phyloP scores from a whole-genome alignment of 2,329 filamentous ascomycete genomes.

The Dothistroma pini region DNA sequence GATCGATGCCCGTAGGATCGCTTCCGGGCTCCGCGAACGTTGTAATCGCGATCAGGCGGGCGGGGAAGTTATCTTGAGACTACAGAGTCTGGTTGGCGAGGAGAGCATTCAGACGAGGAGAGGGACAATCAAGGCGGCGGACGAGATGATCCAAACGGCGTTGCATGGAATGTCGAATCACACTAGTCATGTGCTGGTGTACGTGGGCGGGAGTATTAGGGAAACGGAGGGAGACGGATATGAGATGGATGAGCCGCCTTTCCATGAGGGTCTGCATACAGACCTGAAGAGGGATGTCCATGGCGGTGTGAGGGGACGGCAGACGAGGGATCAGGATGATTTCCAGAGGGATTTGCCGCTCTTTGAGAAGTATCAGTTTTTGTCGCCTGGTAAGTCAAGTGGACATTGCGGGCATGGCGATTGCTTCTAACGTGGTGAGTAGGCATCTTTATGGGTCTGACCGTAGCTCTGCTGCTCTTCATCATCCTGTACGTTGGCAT shows the following conservation, averaged over 20 bases:
- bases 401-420: not conserved
- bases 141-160: not conserved
- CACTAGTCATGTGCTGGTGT: conserved; percentile 18
- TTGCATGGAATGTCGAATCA: conserved; percentile 4
- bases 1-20: conserved; percentile 36
- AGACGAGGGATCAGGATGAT: conserved; percentile 17
- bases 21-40: not conserved
- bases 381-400: conserved; percentile 68
- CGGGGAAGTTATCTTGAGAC: not conserved
- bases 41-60: not conserved
- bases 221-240: conserved; percentile 46
- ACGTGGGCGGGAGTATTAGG: conserved; percentile 7
- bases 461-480: conserved; percentile 67
- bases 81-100: not conserved
- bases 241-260: conserved; percentile 60
- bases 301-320: conserved; percentile 39
- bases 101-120: not conserved
- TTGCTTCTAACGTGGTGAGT: not conserved
- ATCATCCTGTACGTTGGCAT: conserved; percentile 76
- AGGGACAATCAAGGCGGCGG: not conserved
- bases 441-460: conserved; percentile 87
- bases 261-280: conserved; percentile 58
- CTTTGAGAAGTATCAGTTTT: conserved; percentile 93
- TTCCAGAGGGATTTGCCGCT: conserved; percentile 50
- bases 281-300: conserved; percentile 67